Conservation (phyloP, 352 stramenopile species). For the Phytophthora parvispora region DNA sequence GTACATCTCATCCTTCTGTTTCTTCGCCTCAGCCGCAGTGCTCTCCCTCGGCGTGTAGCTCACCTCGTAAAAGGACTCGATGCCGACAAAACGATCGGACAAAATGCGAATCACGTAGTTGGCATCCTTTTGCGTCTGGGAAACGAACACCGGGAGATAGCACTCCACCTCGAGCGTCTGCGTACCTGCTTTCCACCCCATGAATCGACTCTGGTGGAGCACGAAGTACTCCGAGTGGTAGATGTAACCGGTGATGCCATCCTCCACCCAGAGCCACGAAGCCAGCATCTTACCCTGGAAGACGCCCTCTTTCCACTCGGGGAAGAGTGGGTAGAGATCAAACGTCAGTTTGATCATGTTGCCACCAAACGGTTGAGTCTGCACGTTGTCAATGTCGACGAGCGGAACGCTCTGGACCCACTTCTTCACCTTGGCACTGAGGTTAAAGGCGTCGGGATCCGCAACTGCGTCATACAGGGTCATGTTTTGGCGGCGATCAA, state of each 20-base stretch:
- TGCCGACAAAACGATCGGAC: slow-evolving; percentile 98
- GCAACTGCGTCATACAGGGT: slow-evolving; percentile 68
- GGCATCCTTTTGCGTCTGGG: slow-evolving; percentile 81
- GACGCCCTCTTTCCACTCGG: slow-evolving; percentile 71
- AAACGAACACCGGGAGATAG: slow-evolving; percentile 97
- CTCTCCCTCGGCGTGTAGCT: slow-evolving; percentile 59
- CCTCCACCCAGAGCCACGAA: slow-evolving; percentile 99
- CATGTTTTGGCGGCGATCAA: slow-evolving; percentile 84
- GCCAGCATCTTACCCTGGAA: slow-evolving; percentile 68
- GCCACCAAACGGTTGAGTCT: slow-evolving; percentile 96
- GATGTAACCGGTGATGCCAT: slow-evolving; percentile 92
- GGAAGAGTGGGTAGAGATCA: slow-evolving; percentile 69
- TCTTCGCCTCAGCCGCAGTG: slow-evolving; percentile 41
- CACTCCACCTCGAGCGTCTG: slow-evolving; percentile 93
- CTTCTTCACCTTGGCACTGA: slow-evolving; percentile 73
- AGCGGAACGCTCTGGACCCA: slow-evolving; percentile 77
- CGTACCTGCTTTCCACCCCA: slow-evolving; percentile 72
- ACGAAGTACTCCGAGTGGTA: slow-evolving; percentile 96
- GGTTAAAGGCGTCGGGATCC: slow-evolving; percentile 45
- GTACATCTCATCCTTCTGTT: slow-evolving; percentile 81
- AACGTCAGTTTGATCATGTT: slow-evolving; percentile 96
- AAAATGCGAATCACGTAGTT: slow-evolving; percentile 96
- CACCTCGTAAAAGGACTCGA: slow-evolving; percentile 91
- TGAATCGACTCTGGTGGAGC: slow-evolving; percentile 83
- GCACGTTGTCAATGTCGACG: slow-evolving; percentile 70